phyloP scores from a whole-genome alignment of 257 asterid species.

The Solanum dulcamara region DNA sequence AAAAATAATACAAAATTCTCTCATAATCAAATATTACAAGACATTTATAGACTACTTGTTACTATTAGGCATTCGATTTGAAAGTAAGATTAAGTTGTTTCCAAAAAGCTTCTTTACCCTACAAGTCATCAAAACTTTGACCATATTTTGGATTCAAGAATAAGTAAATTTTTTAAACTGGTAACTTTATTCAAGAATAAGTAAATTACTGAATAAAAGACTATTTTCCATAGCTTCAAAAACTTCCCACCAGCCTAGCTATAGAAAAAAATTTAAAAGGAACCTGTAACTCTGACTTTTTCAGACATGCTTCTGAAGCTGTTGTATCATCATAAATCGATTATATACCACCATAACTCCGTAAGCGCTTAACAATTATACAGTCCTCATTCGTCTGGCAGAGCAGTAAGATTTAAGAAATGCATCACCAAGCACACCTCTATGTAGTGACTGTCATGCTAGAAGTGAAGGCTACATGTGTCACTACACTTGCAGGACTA shows the following conservation, averaged over 20 bases:
- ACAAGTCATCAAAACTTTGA: background rate
- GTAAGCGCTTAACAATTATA: background rate
- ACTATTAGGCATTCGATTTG: background rate
- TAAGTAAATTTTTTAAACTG: background rate
- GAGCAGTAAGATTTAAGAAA: background rate
- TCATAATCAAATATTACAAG: background rate
- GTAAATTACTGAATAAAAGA: background rate
- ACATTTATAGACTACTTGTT: background rate
- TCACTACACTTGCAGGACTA: background rate
- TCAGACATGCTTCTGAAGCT: background rate
- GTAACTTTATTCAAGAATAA: background rate
- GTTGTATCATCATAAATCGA: background rate
- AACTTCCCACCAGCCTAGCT: background rate
- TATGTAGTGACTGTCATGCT: background rate
- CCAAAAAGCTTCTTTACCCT: background rate
- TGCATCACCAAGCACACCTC: background rate
- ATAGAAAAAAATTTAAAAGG: background rate
- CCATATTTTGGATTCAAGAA: background rate
- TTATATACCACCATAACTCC: background rate
- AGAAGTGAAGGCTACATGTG: background rate
- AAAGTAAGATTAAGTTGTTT: background rate
- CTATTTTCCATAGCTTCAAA: background rate
- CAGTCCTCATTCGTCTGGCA: background rate
- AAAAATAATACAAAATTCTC: background rate
- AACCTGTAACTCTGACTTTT: background rate